Base-by-base conservation (phyloP, 2,329 filamentous ascomycete species). In the Colletotrichum destructivum region DNA sequence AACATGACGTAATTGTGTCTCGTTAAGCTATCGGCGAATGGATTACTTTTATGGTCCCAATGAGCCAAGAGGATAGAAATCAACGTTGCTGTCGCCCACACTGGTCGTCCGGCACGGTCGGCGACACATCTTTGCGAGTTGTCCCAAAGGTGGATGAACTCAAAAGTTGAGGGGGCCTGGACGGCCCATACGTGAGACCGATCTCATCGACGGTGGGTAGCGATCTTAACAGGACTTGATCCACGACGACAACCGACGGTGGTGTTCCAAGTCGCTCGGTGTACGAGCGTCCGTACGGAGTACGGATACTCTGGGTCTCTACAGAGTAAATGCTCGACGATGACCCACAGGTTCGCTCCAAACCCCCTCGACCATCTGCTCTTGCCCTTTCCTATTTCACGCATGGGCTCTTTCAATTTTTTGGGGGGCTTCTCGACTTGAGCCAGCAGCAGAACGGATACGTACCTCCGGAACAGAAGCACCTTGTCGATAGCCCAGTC, bases 1-100 rank as follows among this genome's bases (percentile, higher is more conserved):
- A 23, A 23, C 59, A 69, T 72, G 70, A 72, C 70, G 70, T 71
- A 72, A 62, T 49, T 66, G 42, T 72, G 57, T 68, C 44, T 62
- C 46, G 16, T 54, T 21, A 59, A 54, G 35, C 13, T 35, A 23
- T 38, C 38, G 38, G 23, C 69, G 69, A 69, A 71, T 71, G 54
- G 38, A 44, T 63, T 26, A 42, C 44, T 46, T 46, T 35, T 66
- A 40, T 69, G 26, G 38, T 11, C 7, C 49, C 38, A 42, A 47
- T 47, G 16, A 71, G 69, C 26, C 31, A 40, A 63, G 65, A n/a
- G 42, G 12, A 49, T 31, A 26, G 62, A 42, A 68, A 2, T 9
- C 46, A 63, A 13, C 44, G 46, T 6, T 46, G 21, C 9, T 52
- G 21, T n/a, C 31, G 26, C 23, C 31, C 31, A 35, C 63, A 35